Conservation (phyloP, 202 grass and related monocot species). For the Zoysia matrella region DNA sequence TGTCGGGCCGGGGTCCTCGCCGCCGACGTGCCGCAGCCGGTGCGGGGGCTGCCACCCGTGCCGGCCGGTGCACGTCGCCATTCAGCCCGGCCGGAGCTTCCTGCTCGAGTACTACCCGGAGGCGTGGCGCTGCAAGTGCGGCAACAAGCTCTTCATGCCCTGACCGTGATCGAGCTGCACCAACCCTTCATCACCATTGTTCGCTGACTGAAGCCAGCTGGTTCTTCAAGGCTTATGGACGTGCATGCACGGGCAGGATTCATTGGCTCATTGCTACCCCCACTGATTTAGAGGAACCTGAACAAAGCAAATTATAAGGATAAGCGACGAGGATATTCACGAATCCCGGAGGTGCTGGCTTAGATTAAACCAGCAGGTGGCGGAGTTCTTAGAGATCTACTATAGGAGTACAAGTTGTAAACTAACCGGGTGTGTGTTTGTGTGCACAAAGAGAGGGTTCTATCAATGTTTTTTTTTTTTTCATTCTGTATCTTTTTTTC, state of each 20-base stretch:
- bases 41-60: slow-evolving; percentile 80
- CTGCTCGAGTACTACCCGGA: slow-evolving; percentile 92
- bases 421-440: slow-evolving; percentile 15
- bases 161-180: neutral
- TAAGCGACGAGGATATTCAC: neutral
- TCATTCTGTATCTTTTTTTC: too few relatives aligned
- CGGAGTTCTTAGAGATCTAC: slow-evolving; percentile 32
- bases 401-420: slow-evolving; percentile 27
- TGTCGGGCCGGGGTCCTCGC: slow-evolving; percentile 67
- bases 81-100: slow-evolving; percentile 66
- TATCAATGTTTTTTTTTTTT: slow-evolving; percentile 12
- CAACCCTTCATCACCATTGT: neutral
- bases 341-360: neutral
- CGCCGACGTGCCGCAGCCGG: slow-evolving; percentile 78
- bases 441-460: slow-evolving; percentile 27
- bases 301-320: neutral
- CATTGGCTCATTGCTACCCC: neutral
- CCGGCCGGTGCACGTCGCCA: slow-evolving; percentile 75
- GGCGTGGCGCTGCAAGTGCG: slow-evolving; percentile 93
- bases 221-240: neutral
- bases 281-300: neutral
- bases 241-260: neutral
- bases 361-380: neutral
- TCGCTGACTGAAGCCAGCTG: neutral
- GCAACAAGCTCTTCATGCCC: slow-evolving; percentile 91